Evolutionary conservation across 106 monocot species (phyloP), one percentile per base, ranked within the genome.

Genomic region (Gastrodia elata): DNA sequence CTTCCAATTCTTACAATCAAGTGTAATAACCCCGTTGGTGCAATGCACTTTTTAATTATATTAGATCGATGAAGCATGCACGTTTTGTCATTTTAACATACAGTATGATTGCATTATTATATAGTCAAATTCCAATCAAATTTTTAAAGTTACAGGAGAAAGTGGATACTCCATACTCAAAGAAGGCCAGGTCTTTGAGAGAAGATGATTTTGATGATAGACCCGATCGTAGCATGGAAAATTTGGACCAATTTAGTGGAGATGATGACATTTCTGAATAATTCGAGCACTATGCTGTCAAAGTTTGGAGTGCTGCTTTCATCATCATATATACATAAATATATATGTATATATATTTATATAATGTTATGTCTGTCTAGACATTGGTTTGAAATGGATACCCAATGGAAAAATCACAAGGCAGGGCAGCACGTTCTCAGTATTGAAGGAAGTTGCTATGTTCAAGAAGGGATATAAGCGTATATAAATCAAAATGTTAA

Each of bases 261-360:
- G 69, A 69, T 20, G 68, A 68, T 69, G 69, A 69, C n/a, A 40
- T 69, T 69, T 69, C 38, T 40, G 69, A 69, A 26, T 69, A 69
- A 40, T 39, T 24, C 40, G 8, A 69, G 40, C 38, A 69, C 39
- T 34, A 35, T 40, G 25, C 9, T 38, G 24, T 40, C 39, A 39
- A 39, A 69, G 37, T 38, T 20, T 26, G 25, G 39, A 69, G 35
- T 69, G 69, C 40, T 38, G n/a, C 5, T 20, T 38, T 37, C 5
- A 18, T 5, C 56, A 56, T 24, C 61, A 61, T 61, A 30, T 30
- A 52, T 44, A 44, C 22, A 7, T 52, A 52, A 5, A n/a, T n/a
- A 52, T 52, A 8, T 52, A 52, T 52, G 2, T 57, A 57, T 57
- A 26, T 57, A 57, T 49, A 49, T 57, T 28, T 59, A 59, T 61